Evolutionary conservation across 2,329 filamentous ascomycete species (phyloP), one percentile per base, ranked within the genome.

Genomic region (Colletotrichum sp.): DNA sequence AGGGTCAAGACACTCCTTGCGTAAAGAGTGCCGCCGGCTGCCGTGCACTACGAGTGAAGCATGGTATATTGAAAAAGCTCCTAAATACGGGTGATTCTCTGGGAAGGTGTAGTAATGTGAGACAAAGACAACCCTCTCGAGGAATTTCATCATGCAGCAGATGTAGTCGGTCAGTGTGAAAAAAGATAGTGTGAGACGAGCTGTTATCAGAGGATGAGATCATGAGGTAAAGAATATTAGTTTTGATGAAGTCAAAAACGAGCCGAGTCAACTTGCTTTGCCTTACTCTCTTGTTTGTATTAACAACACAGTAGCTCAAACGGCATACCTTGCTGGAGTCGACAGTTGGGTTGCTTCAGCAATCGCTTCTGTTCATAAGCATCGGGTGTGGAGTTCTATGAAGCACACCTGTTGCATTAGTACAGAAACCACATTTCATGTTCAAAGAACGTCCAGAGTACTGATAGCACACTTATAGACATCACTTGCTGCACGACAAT

Each of bases 51-150:
- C 39, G 16, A 49, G 18, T 49, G 44, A 49, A n/a, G 44, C 18
- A 49, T 12, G 18, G 1, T 2, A 49, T 49, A 49, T n/a, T 49
- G 39, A 49, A 49, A 12, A 12, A n/a, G 9, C 44, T 12, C 44
- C 1, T 21, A 0, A 21, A 1, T 13, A 12, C 18, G 9, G 5
- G 1, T 21, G 5, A 49, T 21, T 6, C 10, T 49, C 10, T 2
- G 0, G 44, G 6, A 21, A 4, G 1, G 18, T 4, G 5, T 1
- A 21, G 9, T 49, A 12, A 21, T 0, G 1, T 49, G 44, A 1
- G 10, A 49, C 18, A 1, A 21, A 49, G 5, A 0, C 0, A n/a
- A 4, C 18, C 9, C 39, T n/a, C 18, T 6, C n/a, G 39, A n/a
- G 9, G 39, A 2, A 12, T 0, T 12, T 49, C 2, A 49, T 3